Evolutionary conservation across 331 rosid species (phyloP).

Genomic region (Quercus phellos): DNA sequence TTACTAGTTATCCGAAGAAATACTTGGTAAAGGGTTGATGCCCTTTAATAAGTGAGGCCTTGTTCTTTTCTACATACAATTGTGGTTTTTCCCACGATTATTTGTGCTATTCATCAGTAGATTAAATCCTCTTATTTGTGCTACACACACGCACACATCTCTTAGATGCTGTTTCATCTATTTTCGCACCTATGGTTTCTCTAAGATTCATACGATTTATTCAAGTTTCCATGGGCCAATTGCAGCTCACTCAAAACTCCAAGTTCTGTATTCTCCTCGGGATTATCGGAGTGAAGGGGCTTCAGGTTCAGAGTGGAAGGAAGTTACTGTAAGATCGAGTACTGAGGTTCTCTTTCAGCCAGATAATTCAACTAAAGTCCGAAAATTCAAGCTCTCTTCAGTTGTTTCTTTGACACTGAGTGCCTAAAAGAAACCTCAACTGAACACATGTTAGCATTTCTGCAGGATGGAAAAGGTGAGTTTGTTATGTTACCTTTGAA

Average conservation of each 20-base stretch:
- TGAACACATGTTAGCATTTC: not conserved
- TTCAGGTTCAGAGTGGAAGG: slow-evolving; percentile 62
- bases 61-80: no score
- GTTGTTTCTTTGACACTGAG: slow-evolving; percentile 59
- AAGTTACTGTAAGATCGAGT: slow-evolving; percentile 64
- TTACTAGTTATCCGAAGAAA: no score
- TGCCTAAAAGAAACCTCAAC: slow-evolving; percentile 41
- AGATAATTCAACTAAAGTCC: slow-evolving; percentile 42
- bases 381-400: slow-evolving; percentile 65
- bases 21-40: no score
- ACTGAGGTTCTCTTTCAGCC: slow-evolving; percentile 71
- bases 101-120: no score
- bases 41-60: no score
- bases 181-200: not conserved
- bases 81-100: no score
- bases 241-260: slow-evolving; percentile 73
- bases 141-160: not conserved
- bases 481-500: not conserved
- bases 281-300: slow-evolving; percentile 71
- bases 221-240: slow-evolving; percentile 10
- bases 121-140: no score
- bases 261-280: slow-evolving; percentile 59
- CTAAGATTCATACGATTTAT: slow-evolving; percentile 5
- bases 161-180: not conserved
- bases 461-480: not conserved